A percentile compares a stretch with the other conserved stretches of the same genome.
phyloP scores from a whole-genome alignment of 192 early-diverging fungal genomes.

The Geranomyces variabilis region DNA sequence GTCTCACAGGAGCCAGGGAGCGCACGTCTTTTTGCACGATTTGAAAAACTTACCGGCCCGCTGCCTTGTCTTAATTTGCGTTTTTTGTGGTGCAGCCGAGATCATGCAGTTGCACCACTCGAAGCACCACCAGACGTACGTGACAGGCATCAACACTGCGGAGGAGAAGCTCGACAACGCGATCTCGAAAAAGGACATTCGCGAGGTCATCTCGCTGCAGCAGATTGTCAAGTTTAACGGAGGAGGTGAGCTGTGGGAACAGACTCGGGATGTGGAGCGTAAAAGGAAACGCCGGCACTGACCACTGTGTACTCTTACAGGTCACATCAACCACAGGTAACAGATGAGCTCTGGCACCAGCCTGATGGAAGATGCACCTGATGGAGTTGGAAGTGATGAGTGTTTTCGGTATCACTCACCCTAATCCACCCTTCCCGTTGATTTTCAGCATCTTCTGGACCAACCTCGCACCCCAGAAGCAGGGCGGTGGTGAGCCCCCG shows the following conservation, averaged over 20 bases:
- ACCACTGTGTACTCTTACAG: slow-evolving; percentile 8
- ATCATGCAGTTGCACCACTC: slow-evolving; percentile 93
- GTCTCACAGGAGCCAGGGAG: too few relatives aligned
- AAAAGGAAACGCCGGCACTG: too few relatives aligned
- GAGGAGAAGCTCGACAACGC: slow-evolving; percentile 86
- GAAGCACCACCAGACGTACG: slow-evolving; percentile 96
- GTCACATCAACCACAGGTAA: slow-evolving; percentile 47
- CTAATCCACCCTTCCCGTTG: too few relatives aligned
- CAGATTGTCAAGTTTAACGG: slow-evolving; percentile 88
- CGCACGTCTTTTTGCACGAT: too few relatives aligned
- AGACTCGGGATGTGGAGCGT: too few relatives aligned
- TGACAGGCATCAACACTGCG: slow-evolving; percentile 84
- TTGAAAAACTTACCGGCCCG: too few relatives aligned
- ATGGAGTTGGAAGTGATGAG: too few relatives aligned
- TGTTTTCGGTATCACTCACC: too few relatives aligned
- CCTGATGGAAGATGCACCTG: not conserved
- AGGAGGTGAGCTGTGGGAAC: slow-evolving; percentile 78
- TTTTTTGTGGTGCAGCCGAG: slow-evolving; percentile 56
- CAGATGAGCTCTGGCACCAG: not conserved
- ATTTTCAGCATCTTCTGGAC: slow-evolving; percentile 94
- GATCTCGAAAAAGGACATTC: slow-evolving; percentile 69
- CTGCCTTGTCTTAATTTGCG: too few relatives aligned
- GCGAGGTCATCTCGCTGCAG: slow-evolving; percentile 77
- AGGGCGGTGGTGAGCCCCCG: slow-evolving; percentile 77
- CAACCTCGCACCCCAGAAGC: slow-evolving; percentile 81